These are phyloP conservation scores for Xylariaceae sp. DNA, from an alignment of 2,329 filamentous ascomycete species.

Conservation along the genomic window DNA sequence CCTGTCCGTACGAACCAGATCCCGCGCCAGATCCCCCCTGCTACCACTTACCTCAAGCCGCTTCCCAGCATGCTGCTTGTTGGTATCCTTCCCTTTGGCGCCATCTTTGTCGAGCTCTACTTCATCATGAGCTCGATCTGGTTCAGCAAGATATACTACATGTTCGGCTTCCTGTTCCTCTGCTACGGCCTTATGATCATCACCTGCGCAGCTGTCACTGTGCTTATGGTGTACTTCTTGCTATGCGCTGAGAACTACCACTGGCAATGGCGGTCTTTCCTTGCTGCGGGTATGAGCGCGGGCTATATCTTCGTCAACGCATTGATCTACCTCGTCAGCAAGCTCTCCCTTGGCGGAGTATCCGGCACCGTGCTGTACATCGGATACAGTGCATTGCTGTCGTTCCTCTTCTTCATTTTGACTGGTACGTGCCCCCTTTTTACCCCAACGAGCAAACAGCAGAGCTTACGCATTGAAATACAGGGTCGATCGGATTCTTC, in stretches of 20 bases:
- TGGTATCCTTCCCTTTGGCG: slow-evolving; percentile 87
- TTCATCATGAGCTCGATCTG: slow-evolving; percentile 99
- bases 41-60: slow-evolving; percentile 75
- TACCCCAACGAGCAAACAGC: too few relatives aligned
- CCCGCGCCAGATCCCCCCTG: slow-evolving; percentile 87
- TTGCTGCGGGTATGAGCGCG: slow-evolving; percentile 84
- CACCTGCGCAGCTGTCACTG: slow-evolving; percentile 85
- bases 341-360: slow-evolving; percentile 77
- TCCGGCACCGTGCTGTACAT: slow-evolving; percentile 87
- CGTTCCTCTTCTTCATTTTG: slow-evolving; percentile 86
- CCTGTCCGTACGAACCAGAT: slow-evolving; percentile 97
- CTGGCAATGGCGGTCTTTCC: slow-evolving; percentile 97
- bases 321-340: slow-evolving; percentile 83
- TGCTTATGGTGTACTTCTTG: slow-evolving; percentile 93
- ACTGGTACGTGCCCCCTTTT: slow-evolving; percentile 62
- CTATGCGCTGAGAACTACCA: slow-evolving; percentile 96
- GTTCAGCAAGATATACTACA: slow-evolving; percentile 99
- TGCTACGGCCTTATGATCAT: slow-evolving; percentile 98
- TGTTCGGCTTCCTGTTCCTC: slow-evolving; percentile 98
- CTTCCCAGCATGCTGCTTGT: slow-evolving; percentile 88
- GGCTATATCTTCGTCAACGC: slow-evolving; percentile 90
- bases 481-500: slow-evolving; percentile 93
- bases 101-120: slow-evolving; percentile 97
- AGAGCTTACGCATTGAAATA: slow-evolving; percentile 35
- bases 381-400: slow-evolving; percentile 85